phyloP scores from a whole-genome alignment of 1,139 yeast species.

The Debaryomyces nepalensis region DNA sequence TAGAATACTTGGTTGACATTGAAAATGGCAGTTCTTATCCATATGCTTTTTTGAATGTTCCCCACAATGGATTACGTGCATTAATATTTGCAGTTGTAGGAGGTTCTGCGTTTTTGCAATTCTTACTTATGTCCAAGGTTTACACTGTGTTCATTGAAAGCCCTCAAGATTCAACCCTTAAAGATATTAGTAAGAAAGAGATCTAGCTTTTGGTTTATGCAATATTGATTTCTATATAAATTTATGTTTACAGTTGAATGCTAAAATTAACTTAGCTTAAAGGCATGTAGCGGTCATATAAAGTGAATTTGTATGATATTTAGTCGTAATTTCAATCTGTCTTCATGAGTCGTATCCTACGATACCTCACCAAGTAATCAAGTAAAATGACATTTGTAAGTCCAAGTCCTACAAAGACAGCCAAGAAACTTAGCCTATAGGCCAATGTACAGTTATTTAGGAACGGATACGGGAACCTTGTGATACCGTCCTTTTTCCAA shows the following conservation, averaged over 20 bases:
- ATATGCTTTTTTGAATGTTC: conserved; percentile 66
- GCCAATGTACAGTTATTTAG: conserved; percentile 17
- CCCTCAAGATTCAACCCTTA: conserved; percentile 4
- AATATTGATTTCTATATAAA: not conserved
- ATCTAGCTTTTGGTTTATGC: too few relatives aligned
- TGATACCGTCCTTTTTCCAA: conserved; percentile 14
- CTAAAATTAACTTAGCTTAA: too few relatives aligned
- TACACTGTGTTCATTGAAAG: conserved; percentile 28
- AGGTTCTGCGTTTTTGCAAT: conserved; percentile 45
- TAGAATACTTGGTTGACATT: conserved; percentile 52
- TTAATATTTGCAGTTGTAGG: conserved; percentile 57
- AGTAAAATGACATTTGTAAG: not conserved
- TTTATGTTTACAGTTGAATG: not conserved
- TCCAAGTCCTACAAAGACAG: conserved; percentile 6
- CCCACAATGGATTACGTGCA: conserved; percentile 44
- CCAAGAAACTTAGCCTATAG: conserved; percentile 14
- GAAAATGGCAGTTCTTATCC: conserved; percentile 59
- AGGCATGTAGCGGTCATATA: too few relatives aligned
- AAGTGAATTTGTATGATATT: not conserved
- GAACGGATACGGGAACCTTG: conserved; percentile 28
- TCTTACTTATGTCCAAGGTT: conserved; percentile 32
- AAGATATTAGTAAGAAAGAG: conserved; percentile 1
- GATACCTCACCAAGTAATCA: not conserved
- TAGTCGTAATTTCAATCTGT: too few relatives aligned
- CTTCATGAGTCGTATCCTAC: too few relatives aligned